A percentile compares a stretch with the other conserved stretches of the same genome.
These are phyloP conservation scores for Phtheirospermum japonicum DNA, from an alignment of 257 asterid species.

Conservation along the genomic window DNA sequence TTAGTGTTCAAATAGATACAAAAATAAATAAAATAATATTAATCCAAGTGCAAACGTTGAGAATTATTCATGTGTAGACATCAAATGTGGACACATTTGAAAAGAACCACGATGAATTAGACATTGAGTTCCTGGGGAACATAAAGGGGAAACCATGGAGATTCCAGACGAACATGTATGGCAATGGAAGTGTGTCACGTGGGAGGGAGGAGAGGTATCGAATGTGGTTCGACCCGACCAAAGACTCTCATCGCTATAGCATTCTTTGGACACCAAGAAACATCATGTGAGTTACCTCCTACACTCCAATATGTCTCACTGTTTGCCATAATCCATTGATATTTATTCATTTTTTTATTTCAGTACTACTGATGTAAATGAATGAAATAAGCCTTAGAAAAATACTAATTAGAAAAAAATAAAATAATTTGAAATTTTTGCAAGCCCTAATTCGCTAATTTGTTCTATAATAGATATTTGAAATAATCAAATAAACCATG, in stretches of 20 bases:
- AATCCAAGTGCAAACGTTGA: too few species aligned
- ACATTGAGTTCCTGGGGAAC: constrained; percentile 84
- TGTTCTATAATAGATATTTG: too few species aligned
- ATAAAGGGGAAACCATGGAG: constrained; percentile 79
- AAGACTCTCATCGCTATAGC: constrained; percentile 72
- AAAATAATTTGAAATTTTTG: too few species aligned
- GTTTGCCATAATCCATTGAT: neutral
- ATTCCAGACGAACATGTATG: constrained; percentile 86
- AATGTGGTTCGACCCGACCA: constrained; percentile 87
- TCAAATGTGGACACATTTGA: constrained; percentile 89
- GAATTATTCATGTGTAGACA: constrained; percentile 57
- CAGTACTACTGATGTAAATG: too few species aligned
- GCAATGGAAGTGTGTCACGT: constrained; percentile 78
- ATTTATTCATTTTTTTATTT: neutral
- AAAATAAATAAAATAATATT: too few species aligned
- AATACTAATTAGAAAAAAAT: too few species aligned
- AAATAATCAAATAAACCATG: too few species aligned
- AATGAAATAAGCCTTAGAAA: too few species aligned
- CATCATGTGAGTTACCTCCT: constrained; percentile 47
- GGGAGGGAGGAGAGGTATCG: constrained; percentile 93
- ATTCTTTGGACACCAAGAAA: constrained; percentile 81
- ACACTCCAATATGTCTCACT: neutral
- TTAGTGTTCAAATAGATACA: too few species aligned
- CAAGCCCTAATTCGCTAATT: too few species aligned
- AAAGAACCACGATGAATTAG: constrained; percentile 89